A percentile compares a stretch with the other conserved stretches of the same genome.
Evolutionary conservation across 2,329 filamentous ascomycete species (phyloP).

Genomic region (Colletotrichum somersetense): DNA sequence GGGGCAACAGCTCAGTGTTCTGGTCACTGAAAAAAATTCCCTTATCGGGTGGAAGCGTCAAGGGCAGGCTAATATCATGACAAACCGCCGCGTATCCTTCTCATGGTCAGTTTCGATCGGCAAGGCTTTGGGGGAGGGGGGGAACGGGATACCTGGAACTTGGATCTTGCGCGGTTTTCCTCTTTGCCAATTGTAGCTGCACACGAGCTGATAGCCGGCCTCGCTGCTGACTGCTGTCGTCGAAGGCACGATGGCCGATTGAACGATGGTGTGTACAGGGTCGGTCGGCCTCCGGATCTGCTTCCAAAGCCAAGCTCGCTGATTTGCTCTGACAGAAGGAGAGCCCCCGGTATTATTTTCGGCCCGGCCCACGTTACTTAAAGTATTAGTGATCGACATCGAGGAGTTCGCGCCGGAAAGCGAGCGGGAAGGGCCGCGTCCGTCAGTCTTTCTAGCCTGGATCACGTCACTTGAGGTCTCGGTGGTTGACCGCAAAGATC

Average conservation of each 20-base stretch:
- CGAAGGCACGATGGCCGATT: background rate
- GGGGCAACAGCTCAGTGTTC: slow-evolving; percentile 32
- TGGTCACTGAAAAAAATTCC: slow-evolving; percentile 37
- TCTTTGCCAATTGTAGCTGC: slow-evolving; percentile 3
- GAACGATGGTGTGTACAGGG: background rate
- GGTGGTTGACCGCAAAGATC: no score
- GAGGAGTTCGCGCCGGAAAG: background rate
- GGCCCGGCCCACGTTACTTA: background rate
- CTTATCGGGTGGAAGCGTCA: background rate
- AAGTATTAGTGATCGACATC: background rate
- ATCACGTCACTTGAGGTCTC: no score
- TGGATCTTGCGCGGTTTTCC: background rate
- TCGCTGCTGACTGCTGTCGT: background rate
- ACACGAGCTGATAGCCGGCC: background rate
- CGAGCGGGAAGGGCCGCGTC: background rate
- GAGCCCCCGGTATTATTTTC: no score
- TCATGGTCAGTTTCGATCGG: background rate
- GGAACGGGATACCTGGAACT: background rate
- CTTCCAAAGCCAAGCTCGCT: background rate
- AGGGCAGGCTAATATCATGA: background rate
- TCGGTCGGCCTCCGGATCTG: background rate
- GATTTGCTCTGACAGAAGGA: no score
- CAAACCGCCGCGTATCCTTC: background rate
- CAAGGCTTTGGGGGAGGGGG: no score
- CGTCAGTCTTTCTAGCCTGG: background rate